Base-by-base conservation (phyloP, 306 rosid species). In the Oxytropis ochrocephala region DNA sequence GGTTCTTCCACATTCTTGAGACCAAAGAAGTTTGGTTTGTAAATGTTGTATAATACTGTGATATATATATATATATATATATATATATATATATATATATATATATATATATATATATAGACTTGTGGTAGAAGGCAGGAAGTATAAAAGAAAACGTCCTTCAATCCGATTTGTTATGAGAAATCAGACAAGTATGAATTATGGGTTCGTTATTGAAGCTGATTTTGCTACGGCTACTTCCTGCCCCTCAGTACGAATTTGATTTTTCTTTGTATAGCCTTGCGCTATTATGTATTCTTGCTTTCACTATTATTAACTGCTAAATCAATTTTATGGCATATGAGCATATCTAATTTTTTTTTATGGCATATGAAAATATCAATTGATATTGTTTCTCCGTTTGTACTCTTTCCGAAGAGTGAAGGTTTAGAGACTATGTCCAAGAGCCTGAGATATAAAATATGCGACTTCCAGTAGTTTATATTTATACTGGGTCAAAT, bases 1-100 rank as follows among this genome's bases (percentile, higher is more conserved):
- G 96, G 98, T 60, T 82, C 96, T 50, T 78, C 94, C 51, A 90
- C 98, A 56, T 94, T 85, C 83, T 75, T 90, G 80, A 88, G 97
- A 73, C 85, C 92, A 13, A 90, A 88, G 83, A 90, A 82, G 59
- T 70, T 94, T 65, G 98, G 98, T 56, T 71, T 94, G 84, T 93
- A 76, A 81, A 19, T 70, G 36, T 63, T 50, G 60, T 21, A 63
- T 42, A 62, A n/a, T 32, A 58, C 49, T 14, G 57, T 10, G 33
- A 73, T 32, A 70, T 56, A 58, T 56, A 17, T 13, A 29, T 17
- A 29, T n/a, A 73, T 32, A 70, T 56, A 58, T 56, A 73, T 32
- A 70, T 56, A 58, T 56, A 73, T 32, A 70, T 56, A 58, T 56
- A 73, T 32, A 70, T 56, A 58, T 56, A 73, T 32, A 70, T 56